Percentiles rank a stretch among this genome's conserved stretches.
phyloP scores from a whole-genome alignment of 805 yeast species.

The Saturnispora hagleri region DNA sequence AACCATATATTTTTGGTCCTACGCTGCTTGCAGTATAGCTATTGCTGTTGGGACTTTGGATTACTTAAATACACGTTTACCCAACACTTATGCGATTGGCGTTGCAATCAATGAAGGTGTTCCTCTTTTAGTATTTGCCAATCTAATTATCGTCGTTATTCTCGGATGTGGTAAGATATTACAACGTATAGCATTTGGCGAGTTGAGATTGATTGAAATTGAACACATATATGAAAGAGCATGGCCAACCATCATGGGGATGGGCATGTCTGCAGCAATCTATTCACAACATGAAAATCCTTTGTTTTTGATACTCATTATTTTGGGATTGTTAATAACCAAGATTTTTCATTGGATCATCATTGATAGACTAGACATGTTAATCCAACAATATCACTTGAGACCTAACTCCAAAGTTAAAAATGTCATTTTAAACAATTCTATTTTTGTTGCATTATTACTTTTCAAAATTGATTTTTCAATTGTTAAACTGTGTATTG shows the following conservation, averaged over 20 bases:
- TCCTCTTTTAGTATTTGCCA: slow-evolving; percentile 32
- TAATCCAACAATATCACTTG: slow-evolving; percentile 36
- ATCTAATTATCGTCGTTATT: slow-evolving; percentile 33
- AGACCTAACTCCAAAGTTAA: slow-evolving; percentile 14
- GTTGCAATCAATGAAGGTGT: slow-evolving; percentile 43
- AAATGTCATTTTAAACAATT: slow-evolving; percentile 29
- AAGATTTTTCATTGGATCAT: slow-evolving; percentile 75
- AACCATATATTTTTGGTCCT: slow-evolving; percentile 14
- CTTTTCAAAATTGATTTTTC: slow-evolving; percentile 43
- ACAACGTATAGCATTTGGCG: slow-evolving; percentile 59
- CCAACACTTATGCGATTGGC: slow-evolving; percentile 42
- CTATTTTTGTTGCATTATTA: slow-evolving; percentile 35
- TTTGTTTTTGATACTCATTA: slow-evolving; percentile 31
- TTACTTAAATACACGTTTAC: slow-evolving; percentile 33
- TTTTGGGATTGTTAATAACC: slow-evolving; percentile 36
- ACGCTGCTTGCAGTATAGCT: slow-evolving; percentile 26
- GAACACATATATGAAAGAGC: slow-evolving; percentile 65
- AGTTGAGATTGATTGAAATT: slow-evolving; percentile 60
- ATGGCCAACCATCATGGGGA: slow-evolving; percentile 55
- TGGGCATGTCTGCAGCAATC: slow-evolving; percentile 48
- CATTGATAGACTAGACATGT: slow-evolving; percentile 37
- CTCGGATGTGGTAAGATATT: slow-evolving; percentile 37
- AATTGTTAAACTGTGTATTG: slow-evolving; percentile 47
- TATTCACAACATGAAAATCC: slow-evolving; percentile 38
- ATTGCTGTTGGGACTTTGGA: slow-evolving; percentile 29